phyloP scores from a whole-genome alignment of 495 filamentous ascomycete genomes.

The Oidiodendron maius region DNA sequence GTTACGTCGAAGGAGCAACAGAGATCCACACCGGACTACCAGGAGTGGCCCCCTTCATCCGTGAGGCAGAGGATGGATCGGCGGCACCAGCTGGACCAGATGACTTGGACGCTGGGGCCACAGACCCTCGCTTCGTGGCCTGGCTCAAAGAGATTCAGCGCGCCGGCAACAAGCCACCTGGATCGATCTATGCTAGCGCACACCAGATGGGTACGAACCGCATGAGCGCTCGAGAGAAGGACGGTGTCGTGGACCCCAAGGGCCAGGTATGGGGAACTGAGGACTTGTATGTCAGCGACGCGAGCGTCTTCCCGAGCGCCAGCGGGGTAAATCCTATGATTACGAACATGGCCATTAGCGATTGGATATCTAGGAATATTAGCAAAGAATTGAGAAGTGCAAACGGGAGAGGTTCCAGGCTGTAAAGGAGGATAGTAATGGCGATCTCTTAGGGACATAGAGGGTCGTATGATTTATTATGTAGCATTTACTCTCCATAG shows the following conservation, averaged over 20 bases:
- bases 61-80: conserved; percentile 18
- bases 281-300: conserved; percentile 75
- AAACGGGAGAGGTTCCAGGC: neutral
- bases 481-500: too few relatives aligned
- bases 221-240: conserved; percentile 57
- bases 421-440: neutral
- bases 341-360: conserved; percentile 74
- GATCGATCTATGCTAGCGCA: conserved; percentile 45
- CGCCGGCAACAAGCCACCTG: conserved; percentile 43
- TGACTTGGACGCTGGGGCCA: conserved; percentile 41
- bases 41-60: conserved; percentile 61
- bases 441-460: too few relatives aligned
- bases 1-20: conserved; percentile 66
- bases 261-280: conserved; percentile 74
- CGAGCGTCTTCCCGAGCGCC: conserved; percentile 83
- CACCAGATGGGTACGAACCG: conserved; percentile 92
- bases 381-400: conserved; percentile 13
- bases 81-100: conserved; percentile 4
- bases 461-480: too few relatives aligned
- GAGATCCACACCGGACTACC: conserved; percentile 63
- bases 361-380: conserved; percentile 21
- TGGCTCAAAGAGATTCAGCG: conserved; percentile 58
- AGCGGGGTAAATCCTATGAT: conserved; percentile 94
- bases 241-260: conserved; percentile 67
- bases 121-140: conserved; percentile 56